Base-by-base conservation (phyloP, 768 basidiomycete genomes). In the Mycena vulgaris region DNA sequence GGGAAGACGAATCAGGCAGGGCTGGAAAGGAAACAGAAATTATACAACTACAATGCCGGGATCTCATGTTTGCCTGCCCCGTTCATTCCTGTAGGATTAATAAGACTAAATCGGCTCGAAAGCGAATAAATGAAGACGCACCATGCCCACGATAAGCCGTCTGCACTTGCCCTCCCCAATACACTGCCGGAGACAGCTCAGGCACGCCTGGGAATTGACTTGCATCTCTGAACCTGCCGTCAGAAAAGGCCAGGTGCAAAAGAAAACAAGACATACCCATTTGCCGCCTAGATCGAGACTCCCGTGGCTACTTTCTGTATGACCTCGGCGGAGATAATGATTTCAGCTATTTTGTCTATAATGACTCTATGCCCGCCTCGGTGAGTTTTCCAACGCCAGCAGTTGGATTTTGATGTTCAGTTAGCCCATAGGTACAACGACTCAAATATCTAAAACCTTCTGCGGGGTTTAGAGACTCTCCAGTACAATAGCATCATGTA, bases 401-500 rank as follows among this genome's bases (percentile, higher is more conserved):
- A 8, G 17, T 16, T 35, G 13, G 7, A 19, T 19, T 19, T 5
- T 9, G 5, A 48, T 39, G 39, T n/a, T n/a, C n/a, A n/a, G 9
- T 39, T 39, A 23, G 17, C 4, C 23, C 6, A 48, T 27, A 48
- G 47, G 9, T 48, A 2, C 11, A 48, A 4, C 47, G 47, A 8
- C 47, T 48, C 27, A 48, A 23, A 48, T 48, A 48, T 16, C 27
- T n/a, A n/a, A 48, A 48, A 23, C 47, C 47, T 16, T 48, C 47
- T 6, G 27, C 47, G 10, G 47, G 47, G 23, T 48, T 48, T n/a
- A 8, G 23, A 48, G 23, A 48, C 14, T 8, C 9, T 48, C 23
- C n/a, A 48, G n/a, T 27, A 48, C 27, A 48, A 27, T 30, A 65
- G 42, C 63, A 27, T 65, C 23, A 56, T 56, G 53, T 65, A 65